phyloP scores from a whole-genome alignment of 2,329 filamentous ascomycete species.

The Aspergillus latus region DNA sequence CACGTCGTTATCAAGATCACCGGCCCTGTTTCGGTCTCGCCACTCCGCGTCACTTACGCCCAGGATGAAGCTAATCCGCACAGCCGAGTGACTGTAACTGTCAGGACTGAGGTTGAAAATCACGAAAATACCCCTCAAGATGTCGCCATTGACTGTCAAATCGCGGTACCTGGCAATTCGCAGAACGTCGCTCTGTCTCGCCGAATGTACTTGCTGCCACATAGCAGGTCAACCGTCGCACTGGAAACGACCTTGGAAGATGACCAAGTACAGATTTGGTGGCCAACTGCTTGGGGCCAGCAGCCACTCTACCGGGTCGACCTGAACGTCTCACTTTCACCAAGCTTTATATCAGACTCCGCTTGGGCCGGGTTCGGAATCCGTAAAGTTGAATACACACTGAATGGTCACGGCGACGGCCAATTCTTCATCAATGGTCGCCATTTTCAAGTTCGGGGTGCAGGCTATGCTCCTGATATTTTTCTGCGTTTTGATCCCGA shows the following conservation, averaged over 20 bases:
- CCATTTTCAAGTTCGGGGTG: constrained; percentile 61
- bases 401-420: constrained; percentile 57
- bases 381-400: constrained; percentile 52
- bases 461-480: constrained; percentile 61
- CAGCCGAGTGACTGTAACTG: constrained; percentile 38
- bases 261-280: constrained; percentile 58
- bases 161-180: constrained; percentile 19
- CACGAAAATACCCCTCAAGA: constrained; percentile 24
- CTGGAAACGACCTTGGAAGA: constrained; percentile 42
- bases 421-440: constrained; percentile 57
- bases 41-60: constrained; percentile 49
- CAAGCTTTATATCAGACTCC: constrained; percentile 34
- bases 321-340: constrained; percentile 28
- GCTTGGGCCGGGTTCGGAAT: constrained; percentile 51
- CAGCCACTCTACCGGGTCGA: constrained; percentile 53
- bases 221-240: constrained; percentile 41
- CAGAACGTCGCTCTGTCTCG: constrained; percentile 28
- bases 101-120: constrained; percentile 35
- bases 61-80: constrained; percentile 35
- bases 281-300: constrained; percentile 60
- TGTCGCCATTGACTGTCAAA: constrained; percentile 25
- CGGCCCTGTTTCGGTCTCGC: constrained; percentile 49
- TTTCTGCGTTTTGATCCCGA: constrained; percentile 58
- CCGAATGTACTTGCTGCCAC: constrained; percentile 40
- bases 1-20: constrained; percentile 58